Evolutionary conservation across 2,329 filamentous ascomycete species (phyloP), one percentile per base, ranked within the genome.

Genomic region (Pleochaeta shiraiana): DNA sequence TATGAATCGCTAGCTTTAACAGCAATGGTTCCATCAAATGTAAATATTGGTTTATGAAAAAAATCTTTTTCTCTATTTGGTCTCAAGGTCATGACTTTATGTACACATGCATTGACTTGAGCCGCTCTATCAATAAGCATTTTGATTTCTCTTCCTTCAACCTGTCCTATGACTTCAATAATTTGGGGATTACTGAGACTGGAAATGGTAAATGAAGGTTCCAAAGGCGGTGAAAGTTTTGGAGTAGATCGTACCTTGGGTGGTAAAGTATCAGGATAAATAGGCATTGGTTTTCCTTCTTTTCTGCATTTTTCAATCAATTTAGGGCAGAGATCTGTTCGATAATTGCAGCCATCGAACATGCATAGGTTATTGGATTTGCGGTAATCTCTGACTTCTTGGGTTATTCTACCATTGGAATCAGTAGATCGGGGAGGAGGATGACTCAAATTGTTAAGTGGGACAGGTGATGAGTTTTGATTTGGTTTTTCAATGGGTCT

Each of bases 221-320:
- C n/a, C n/a, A 21, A 21, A 3, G 57, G 14, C 5, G 16, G 19
- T 11, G 14, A 31, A 28, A 16, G 9, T 11, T 34, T 30, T 26
- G 14, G 34, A 12, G 34, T 16, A 16, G 6, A 14, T 11, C 19
- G 24, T 63, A 63, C 61, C 61, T 47, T 63, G 12, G 16, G 16
- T 33, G 16, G 9, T 57, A n/a, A 28, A 12, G 53, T n/a, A 6
- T n/a, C 12, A n/a, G 37, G 61, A 6, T 43, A 19, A 14, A 47
- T 50, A 50, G 61, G 37, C 12, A 45, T 26, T 30, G 61, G 61
- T 31, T 63, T 63, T 21, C 61, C 61, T 28, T 63, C 61, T 19
- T 47, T 63, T 50, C 21, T 45, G 24, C 24, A 47, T 28, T 63
- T 63, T 7, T 63, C 37, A 30, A 63, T 63, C n/a, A 45, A 45